Evolutionary conservation across 495 filamentous ascomycete genomes (phyloP).

Genomic region (Talaromyces ruber): DNA sequence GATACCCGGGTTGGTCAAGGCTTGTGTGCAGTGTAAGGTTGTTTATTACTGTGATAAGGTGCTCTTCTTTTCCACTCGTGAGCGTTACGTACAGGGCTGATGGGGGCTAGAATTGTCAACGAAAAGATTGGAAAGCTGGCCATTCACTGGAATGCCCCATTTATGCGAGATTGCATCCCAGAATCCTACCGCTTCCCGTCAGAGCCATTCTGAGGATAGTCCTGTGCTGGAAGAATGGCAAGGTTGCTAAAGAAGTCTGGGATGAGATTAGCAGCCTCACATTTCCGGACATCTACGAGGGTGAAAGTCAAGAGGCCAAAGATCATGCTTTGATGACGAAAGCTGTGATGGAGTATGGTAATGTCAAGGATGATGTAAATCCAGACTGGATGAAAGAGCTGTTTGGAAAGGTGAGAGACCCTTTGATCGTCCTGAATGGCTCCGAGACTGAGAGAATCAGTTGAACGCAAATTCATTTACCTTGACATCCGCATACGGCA

Average conservation of each 20-base stretch:
- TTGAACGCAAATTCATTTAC: conserved; percentile 52
- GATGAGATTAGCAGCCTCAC: conserved; percentile 34
- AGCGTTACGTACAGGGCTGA: background rate
- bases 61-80: conserved; percentile 18
- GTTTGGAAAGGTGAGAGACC: conserved; percentile 33
- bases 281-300: conserved; percentile 17
- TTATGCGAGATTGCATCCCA: conserved; percentile 36
- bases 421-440: background rate
- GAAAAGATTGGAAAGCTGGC: conserved; percentile 47
- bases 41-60: conserved; percentile 59
- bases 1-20: conserved; percentile 24
- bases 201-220: conserved; percentile 48
- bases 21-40: conserved; percentile 53
- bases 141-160: conserved; percentile 56
- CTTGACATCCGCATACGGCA: conserved; percentile 47
- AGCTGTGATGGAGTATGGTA: conserved; percentile 44
- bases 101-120: conserved; percentile 48
- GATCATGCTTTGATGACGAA: conserved; percentile 43
- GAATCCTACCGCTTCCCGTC: conserved; percentile 46
- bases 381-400: conserved; percentile 30
- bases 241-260: conserved; percentile 28
- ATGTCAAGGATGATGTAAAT: conserved; percentile 22
- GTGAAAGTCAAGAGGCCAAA: conserved; percentile 22
- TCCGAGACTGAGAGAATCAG: conserved; percentile 16
- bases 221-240: conserved; percentile 24